These are phyloP conservation scores for Komagataella kurtzmanii DNA, from an alignment of 805 yeast genomes.

Conservation along the genomic window DNA sequence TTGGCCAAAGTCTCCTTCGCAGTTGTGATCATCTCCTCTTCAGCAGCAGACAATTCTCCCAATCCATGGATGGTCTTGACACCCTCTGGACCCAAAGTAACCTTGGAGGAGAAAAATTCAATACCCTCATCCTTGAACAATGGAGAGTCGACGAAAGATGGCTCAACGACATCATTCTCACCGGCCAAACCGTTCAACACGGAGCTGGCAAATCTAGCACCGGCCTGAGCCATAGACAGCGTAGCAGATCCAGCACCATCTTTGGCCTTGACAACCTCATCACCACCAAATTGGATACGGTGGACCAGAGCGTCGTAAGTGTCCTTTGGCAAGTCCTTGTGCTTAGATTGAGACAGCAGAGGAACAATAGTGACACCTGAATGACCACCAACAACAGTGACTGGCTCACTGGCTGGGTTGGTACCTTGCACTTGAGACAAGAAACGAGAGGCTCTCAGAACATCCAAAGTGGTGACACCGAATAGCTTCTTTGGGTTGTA, in stretches of 20 bases:
- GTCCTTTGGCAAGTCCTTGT: slow-evolving; percentile 51
- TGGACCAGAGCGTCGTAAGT: slow-evolving; percentile 54
- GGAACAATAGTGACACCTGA: slow-evolving; percentile 96
- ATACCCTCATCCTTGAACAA: slow-evolving; percentile 80
- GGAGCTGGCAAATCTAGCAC: slow-evolving; percentile 59
- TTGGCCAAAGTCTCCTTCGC: slow-evolving; percentile 84
- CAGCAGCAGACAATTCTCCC: slow-evolving; percentile 62
- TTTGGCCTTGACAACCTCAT: slow-evolving; percentile 78
- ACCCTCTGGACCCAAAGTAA: slow-evolving; percentile 89
- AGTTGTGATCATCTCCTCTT: slow-evolving; percentile 66
- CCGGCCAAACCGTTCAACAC: slow-evolving; percentile 43
- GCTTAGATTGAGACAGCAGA: slow-evolving; percentile 72
- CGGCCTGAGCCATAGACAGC: slow-evolving; percentile 78
- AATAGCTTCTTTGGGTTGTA: slow-evolving; percentile 87
- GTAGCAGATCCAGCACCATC: slow-evolving; percentile 80
- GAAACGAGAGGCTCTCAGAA: slow-evolving; percentile 81
- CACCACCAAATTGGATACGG: slow-evolving; percentile 92
- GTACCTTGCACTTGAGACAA: slow-evolving; percentile 53
- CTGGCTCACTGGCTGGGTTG: slow-evolving; percentile 65
- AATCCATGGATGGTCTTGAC: slow-evolving; percentile 68
- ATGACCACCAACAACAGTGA: slow-evolving; percentile 94
- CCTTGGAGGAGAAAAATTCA: slow-evolving; percentile 91
- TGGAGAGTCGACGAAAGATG: slow-evolving; percentile 59
- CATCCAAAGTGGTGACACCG: slow-evolving; percentile 94
- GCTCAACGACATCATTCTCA: slow-evolving; percentile 33